Evolutionary conservation across 139 green algal genomes (phyloP).

Genomic region (Volvox africanus): DNA sequence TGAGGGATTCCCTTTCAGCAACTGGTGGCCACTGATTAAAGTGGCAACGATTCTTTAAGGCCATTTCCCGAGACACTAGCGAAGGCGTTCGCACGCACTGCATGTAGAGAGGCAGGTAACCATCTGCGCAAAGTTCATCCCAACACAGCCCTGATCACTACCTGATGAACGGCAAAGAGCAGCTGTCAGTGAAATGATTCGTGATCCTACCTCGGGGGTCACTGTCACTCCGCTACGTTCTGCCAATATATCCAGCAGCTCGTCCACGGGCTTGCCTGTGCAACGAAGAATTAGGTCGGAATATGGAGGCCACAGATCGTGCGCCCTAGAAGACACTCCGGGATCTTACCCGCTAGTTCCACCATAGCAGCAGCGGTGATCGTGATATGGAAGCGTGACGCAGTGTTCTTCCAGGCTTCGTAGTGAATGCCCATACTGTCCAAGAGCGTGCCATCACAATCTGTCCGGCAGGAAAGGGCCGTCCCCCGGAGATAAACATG

Average conservation of each 20-base stretch:
- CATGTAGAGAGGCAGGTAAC: no score
- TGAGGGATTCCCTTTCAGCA: no score
- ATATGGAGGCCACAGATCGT: background rate
- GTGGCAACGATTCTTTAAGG: no score
- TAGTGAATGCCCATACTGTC: conserved; percentile 42
- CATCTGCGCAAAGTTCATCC: no score
- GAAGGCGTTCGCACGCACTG: no score
- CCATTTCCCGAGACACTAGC: no score
- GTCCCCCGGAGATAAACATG: no score
- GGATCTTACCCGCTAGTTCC: conserved; percentile 20
- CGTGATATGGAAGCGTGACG: background rate
- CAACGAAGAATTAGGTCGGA: background rate
- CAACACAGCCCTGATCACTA: no score
- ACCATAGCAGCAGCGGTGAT: conserved; percentile 41
- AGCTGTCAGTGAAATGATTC: no score
- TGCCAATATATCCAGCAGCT: conserved; percentile 45
- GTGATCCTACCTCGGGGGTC: conserved; percentile 20
- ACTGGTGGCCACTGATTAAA: no score
- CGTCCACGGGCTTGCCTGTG: conserved; percentile 41
- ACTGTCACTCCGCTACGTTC: conserved; percentile 30
- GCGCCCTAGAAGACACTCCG: background rate
- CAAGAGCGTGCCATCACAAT: conserved; percentile 48
- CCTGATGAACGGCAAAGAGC: no score
- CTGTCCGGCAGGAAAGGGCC: background rate
- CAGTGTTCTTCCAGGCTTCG: conserved; percentile 39